Evolutionary conservation across 129 eudicot genomes (phyloP), one percentile per base, ranked within the genome.

Genomic region (Chrysanthemum seticuspe): DNA sequence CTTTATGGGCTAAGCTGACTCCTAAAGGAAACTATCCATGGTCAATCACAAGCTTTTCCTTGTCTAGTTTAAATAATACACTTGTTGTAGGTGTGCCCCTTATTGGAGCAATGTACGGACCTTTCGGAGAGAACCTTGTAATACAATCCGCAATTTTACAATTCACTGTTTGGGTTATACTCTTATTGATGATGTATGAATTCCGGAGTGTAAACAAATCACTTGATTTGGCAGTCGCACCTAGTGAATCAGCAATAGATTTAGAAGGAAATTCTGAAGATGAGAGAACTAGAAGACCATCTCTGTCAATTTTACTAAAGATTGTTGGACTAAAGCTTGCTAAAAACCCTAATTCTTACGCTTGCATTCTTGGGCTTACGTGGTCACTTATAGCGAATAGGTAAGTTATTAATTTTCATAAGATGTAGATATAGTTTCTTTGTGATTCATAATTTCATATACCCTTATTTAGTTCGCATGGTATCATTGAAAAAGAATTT

Each of bases 371-470:
- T 40, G 97, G 97, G 13, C 76, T 91, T 76, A 49, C 74, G 40
- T 91, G 97, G 97, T 91, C 95, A 31, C 86, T 76, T 49, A 13
- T 91, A 15, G 57, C 97, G 2, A 77, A 85, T 61, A 91, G 88
- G 97, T 79, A 83, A 16, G 64, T 10, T 5, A 40, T 40, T 29
- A 29, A 2, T 3, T 40, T 6, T 40, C 47, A 40, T 40, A 7
- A 7, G 47, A 40, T 40, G 47, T 40, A 40, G 44, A 72, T 52
- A 13, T 65, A 36, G 16, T 6, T 40, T 3, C 4, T 18, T 40
- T 65, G 51, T 65, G 40, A 65, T 2, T 5, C 45, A 13, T 40
- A 10, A 25, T 25, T 25, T 27, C 31, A 27, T 11, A 44, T 16
- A 4, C 2, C 11, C 45, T 2, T 44, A 8, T 31, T 15, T 40